Conservation (phyloP, 176 grass and related monocot genomes). For the Aegilops speltoides region DNA sequence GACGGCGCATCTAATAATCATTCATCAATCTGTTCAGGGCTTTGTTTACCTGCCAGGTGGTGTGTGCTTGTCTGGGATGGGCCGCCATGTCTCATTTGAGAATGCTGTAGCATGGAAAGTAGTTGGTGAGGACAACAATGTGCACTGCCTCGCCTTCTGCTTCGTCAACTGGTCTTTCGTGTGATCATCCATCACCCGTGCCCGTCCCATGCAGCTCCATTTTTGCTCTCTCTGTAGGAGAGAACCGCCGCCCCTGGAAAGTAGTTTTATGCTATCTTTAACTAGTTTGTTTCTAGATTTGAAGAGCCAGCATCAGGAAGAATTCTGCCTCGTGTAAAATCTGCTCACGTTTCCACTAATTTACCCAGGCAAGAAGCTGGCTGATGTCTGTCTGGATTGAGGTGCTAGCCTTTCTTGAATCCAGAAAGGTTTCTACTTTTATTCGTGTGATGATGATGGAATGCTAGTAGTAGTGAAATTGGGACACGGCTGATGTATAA, state of each 20-base stretch:
- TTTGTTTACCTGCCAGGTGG: constrained; percentile 76
- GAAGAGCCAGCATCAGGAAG: neutral
- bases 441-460: neutral
- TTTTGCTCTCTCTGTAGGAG: constrained; percentile 34
- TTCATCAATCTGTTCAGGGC: constrained; percentile 43
- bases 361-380: neutral
- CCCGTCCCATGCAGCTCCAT: constrained; percentile 1
- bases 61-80: constrained; percentile 88
- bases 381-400: neutral
- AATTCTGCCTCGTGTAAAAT: constrained; percentile 36
- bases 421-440: neutral
- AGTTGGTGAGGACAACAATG: constrained; percentile 53
- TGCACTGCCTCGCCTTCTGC: constrained; percentile 89
- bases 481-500: neutral
- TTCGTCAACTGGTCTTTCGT: constrained; percentile 96
- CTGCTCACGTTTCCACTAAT: constrained; percentile 13
- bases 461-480: neutral
- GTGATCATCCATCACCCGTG: constrained; percentile 20
- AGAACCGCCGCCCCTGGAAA: neutral
- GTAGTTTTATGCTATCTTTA: constrained; percentile 15
- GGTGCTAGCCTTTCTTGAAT: constrained; percentile 10
- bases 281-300: constrained; percentile 21
- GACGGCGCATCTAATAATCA: neutral
- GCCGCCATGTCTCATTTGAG: constrained; percentile 85
- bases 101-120: constrained; percentile 91